Evolutionary conservation across 2,329 filamentous ascomycete species (phyloP).

Genomic region (Scedosporium minutisporum): DNA sequence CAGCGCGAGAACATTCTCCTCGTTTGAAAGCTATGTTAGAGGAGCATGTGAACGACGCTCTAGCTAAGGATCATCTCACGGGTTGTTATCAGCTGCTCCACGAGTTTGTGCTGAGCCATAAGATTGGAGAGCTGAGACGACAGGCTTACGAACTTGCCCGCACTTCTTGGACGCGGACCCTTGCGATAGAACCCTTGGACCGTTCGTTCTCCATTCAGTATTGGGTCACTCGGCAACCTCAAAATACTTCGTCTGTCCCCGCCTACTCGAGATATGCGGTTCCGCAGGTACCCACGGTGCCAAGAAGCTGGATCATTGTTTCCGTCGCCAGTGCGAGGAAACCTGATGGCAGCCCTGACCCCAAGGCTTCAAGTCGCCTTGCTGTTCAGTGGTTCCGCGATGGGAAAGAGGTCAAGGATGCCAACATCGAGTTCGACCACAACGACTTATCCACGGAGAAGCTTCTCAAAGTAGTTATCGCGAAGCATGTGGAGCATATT

Average conservation of each 20-base stretch:
- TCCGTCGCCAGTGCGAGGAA: slow-evolving; percentile 62
- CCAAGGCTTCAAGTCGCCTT: slow-evolving; percentile 43
- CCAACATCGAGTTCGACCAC: slow-evolving; percentile 58
- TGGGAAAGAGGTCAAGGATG: slow-evolving; percentile 61
- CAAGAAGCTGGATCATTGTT: slow-evolving; percentile 86
- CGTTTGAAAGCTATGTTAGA: slow-evolving; percentile 60
- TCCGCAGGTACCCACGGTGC: slow-evolving; percentile 29
- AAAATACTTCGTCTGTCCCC: slow-evolving; percentile 20
- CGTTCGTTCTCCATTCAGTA: slow-evolving; percentile 83
- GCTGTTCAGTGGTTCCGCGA: slow-evolving; percentile 76
- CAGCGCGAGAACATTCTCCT: slow-evolving; percentile 50
- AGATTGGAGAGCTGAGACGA: slow-evolving; percentile 70
- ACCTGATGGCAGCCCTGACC: slow-evolving; percentile 25
- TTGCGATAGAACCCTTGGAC: slow-evolving; percentile 71
- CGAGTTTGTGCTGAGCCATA: slow-evolving; percentile 80
- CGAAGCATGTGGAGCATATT: slow-evolving; percentile 63
- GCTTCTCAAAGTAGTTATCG: slow-evolving; percentile 65
- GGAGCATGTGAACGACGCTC: slow-evolving; percentile 57
- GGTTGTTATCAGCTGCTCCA: slow-evolving; percentile 84
- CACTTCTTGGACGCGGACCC: slow-evolving; percentile 65
- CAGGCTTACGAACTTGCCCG: slow-evolving; percentile 65
- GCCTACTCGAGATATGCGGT: slow-evolving; percentile 5
- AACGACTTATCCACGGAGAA: slow-evolving; percentile 61
- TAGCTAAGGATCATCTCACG: slow-evolving; percentile 59
- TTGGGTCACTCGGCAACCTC: slow-evolving; percentile 55